Conservation (phyloP, 208 protist genomes). For the Blechomonas ayalai region DNA sequence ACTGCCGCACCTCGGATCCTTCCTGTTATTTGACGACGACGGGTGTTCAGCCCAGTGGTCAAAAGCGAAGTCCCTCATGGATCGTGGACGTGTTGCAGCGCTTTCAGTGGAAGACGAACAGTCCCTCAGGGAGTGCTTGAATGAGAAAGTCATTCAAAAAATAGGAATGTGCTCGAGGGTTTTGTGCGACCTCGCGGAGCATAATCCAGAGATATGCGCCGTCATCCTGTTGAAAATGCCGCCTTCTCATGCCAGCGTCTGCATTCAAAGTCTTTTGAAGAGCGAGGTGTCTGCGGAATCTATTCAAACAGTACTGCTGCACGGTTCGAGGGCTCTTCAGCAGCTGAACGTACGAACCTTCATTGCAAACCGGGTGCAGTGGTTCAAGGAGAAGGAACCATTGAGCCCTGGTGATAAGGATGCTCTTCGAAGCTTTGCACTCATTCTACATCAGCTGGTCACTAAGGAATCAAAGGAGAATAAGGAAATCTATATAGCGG, state of each 20-base stretch:
- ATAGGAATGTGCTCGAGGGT: conserved; percentile 31
- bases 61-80: conserved; percentile 23
- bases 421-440: conserved; percentile 33
- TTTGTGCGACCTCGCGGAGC: conserved; percentile 25
- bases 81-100: conserved; percentile 11
- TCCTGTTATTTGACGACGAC: conserved; percentile 39
- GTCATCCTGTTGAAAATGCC: conserved; percentile 40
- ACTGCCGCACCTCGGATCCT: conserved; percentile 20
- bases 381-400: conserved; percentile 32
- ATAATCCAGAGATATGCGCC: conserved; percentile 54
- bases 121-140: conserved; percentile 23
- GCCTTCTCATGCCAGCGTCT: conserved; percentile 13
- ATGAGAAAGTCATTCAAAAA: conserved; percentile 21
- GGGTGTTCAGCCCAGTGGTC: conserved; percentile 25
- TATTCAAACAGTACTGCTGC: conserved; percentile 41
- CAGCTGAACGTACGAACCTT: conserved; percentile 51
- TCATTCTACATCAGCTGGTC: conserved; percentile 50
- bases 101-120: conserved; percentile 33
- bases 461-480: conserved; percentile 55
- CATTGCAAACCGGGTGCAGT: conserved; percentile 23
- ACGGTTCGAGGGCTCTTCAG: conserved; percentile 30
- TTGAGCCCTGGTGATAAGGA: conserved; percentile 23
- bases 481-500: conserved; percentile 56
- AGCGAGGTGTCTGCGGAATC: conserved; percentile 26
- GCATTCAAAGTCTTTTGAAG: conserved; percentile 40